Evolutionary conservation across 495 filamentous ascomycete genomes (phyloP).

Genomic region (Achaetomiella virescens): DNA sequence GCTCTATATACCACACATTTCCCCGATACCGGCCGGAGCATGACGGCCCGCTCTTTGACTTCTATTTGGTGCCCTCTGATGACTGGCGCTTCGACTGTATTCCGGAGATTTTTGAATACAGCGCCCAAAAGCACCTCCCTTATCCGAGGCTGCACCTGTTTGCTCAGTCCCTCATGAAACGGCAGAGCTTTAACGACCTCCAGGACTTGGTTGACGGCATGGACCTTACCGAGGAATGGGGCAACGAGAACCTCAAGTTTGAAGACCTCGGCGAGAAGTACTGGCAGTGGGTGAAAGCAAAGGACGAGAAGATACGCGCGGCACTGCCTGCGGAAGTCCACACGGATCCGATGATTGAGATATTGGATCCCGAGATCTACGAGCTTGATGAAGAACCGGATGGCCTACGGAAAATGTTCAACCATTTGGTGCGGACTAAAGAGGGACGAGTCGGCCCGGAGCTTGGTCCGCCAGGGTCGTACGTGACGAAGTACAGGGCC

Average conservation of each 20-base stretch:
- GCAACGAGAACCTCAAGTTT: background rate
- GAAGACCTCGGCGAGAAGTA: background rate
- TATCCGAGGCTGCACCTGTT: slow-evolving; percentile 2
- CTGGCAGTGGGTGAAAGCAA: background rate
- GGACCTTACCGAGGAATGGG: slow-evolving; percentile 1
- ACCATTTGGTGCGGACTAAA: background rate
- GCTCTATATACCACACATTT: background rate
- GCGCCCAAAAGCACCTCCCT: background rate
- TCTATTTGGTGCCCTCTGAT: background rate
- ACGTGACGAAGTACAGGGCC: background rate
- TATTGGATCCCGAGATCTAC: background rate
- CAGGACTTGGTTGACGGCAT: background rate
- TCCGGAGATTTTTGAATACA: background rate
- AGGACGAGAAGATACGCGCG: background rate
- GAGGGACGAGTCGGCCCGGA: background rate
- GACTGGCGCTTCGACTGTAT: background rate
- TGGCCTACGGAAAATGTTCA: background rate
- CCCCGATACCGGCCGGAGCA: background rate
- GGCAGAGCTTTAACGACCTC: background rate
- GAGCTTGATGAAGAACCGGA: background rate
- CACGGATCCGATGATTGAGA: background rate
- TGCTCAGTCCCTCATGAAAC: background rate
- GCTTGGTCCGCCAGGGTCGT: background rate
- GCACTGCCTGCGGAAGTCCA: background rate
- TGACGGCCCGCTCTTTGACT: background rate